phyloP scores from a whole-genome alignment of 495 filamentous ascomycete species.

The Xylaria intraflava region DNA sequence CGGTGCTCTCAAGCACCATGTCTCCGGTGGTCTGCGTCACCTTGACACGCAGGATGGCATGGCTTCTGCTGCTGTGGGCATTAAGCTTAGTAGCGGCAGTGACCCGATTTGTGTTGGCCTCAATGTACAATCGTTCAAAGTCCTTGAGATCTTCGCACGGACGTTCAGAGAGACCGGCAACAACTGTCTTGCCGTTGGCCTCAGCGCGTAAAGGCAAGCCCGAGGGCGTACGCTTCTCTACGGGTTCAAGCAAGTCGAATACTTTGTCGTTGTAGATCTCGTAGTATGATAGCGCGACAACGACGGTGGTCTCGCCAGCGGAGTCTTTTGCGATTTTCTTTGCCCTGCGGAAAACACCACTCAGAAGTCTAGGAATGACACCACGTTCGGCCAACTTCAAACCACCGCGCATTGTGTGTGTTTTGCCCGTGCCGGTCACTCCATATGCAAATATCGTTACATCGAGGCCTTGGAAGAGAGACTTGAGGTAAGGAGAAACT shows the following conservation, averaged over 20 bases:
- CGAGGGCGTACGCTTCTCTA: slow-evolving; percentile 79
- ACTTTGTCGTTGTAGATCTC: slow-evolving; percentile 98
- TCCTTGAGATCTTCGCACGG: slow-evolving; percentile 82
- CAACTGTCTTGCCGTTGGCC: slow-evolving; percentile 82
- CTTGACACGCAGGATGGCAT: slow-evolving; percentile 90
- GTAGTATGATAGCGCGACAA: slow-evolving; percentile 86
- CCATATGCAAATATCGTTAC: slow-evolving; percentile 95
- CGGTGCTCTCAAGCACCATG: slow-evolving; percentile 67
- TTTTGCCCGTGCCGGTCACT: slow-evolving; percentile 93
- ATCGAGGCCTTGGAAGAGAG: slow-evolving; percentile 90
- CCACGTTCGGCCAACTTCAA: slow-evolving; percentile 83
- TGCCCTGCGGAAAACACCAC: slow-evolving; percentile 74
- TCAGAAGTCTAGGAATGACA: slow-evolving; percentile 83
- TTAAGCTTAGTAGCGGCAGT: slow-evolving; percentile 95
- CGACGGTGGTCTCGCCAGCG: slow-evolving; percentile 62
- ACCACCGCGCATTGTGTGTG: slow-evolving; percentile 95
- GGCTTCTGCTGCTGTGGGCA: slow-evolving; percentile 85
- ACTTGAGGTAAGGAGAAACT: slow-evolving; percentile 64
- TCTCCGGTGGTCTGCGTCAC: slow-evolving; percentile 67
- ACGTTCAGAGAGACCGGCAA: slow-evolving; percentile 84
- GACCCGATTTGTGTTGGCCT: slow-evolving; percentile 86
- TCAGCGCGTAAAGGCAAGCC: slow-evolving; percentile 81
- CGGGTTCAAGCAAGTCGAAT: slow-evolving; percentile 84
- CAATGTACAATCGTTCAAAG: slow-evolving; percentile 86
- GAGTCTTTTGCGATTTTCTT: slow-evolving; percentile 86